A percentile compares a stretch with the other conserved stretches of the same genome.
phyloP scores from a whole-genome alignment of 192 early-diverging fungal species.

The Linnemannia zychae region DNA sequence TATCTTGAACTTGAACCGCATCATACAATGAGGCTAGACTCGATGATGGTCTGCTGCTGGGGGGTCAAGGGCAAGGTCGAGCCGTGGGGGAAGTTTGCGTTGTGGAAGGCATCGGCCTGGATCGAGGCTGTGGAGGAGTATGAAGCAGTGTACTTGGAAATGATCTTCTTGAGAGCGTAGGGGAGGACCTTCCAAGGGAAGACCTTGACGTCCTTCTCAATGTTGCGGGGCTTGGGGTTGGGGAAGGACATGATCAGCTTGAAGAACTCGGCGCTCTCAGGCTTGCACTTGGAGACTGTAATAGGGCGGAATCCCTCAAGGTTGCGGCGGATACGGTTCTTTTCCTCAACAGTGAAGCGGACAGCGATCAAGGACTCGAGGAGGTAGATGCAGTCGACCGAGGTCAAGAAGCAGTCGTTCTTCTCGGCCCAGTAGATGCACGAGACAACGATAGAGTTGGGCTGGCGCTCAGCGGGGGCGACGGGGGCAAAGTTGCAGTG shows the following conservation, averaged over 20 bases:
- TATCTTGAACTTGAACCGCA: too few relatives aligned
- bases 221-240: conserved; percentile 87
- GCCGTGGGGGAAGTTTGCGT: conserved; percentile 54
- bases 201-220: conserved; percentile 92
- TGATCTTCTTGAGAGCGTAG: conserved; percentile 81
- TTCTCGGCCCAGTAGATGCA: conserved; percentile 85
- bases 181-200: conserved; percentile 84
- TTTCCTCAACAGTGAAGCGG: conserved; percentile 85
- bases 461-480: conserved; percentile 67
- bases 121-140: conserved; percentile 63
- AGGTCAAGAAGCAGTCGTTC: conserved; percentile 83
- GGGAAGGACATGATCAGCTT: conserved; percentile 87
- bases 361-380: conserved; percentile 81
- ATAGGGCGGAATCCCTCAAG: conserved; percentile 83
- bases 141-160: conserved; percentile 77
- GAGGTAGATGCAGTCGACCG: conserved; percentile 83
- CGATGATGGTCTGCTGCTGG: conserved; percentile 44
- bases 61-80: conserved; percentile 43
- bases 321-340: conserved; percentile 90
- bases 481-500: conserved; percentile 73
- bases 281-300: conserved; percentile 83
- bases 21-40: conserved; percentile 42
- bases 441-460: conserved; percentile 80
- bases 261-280: conserved; percentile 84
- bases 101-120: conserved; percentile 57